Evolutionary conservation across 805 yeast species (phyloP).

Genomic region (Isabelozyma heimii): DNA sequence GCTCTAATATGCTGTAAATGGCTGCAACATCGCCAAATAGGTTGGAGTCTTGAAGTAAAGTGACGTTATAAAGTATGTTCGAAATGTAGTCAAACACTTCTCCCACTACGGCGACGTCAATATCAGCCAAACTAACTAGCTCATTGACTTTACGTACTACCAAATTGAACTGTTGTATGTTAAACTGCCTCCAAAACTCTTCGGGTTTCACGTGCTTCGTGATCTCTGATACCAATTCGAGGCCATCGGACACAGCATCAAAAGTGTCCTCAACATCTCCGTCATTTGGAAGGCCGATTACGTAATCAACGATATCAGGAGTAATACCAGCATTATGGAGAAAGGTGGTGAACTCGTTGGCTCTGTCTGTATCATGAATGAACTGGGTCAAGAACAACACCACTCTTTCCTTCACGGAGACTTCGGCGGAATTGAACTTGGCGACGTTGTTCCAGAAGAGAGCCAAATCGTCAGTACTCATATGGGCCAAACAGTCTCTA

Average conservation of each 20-base stretch:
- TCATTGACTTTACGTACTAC: background rate
- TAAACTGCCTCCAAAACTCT: background rate
- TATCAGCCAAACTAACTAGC: background rate
- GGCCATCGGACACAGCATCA: background rate
- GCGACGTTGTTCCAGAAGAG: conserved; percentile 16
- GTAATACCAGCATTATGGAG: conserved; percentile 8
- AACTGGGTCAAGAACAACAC: conserved; percentile 31
- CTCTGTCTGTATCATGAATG: conserved; percentile 20
- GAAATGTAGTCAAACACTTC: conserved; percentile 11
- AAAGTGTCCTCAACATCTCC: conserved; percentile 1
- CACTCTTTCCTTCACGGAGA: conserved; percentile 7
- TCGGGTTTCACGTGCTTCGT: conserved; percentile 1
- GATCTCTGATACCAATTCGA: conserved; percentile 10
- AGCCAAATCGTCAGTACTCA: background rate
- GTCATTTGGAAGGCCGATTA: background rate
- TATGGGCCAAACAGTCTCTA: conserved; percentile 9
- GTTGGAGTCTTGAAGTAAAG: conserved; percentile 15
- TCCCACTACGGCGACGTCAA: conserved; percentile 2
- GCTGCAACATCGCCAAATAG: background rate
- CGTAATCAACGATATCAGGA: background rate
- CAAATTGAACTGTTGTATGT: background rate
- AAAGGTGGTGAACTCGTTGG: conserved; percentile 10
- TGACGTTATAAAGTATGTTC: conserved; percentile 13
- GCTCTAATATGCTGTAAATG: conserved; percentile 4
- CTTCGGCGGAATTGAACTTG: background rate